A percentile compares a stretch with the other conserved stretches of the same genome.
Evolutionary conservation across 2,329 filamentous ascomycete species (phyloP).

Genomic region (Emergomyces orientalis): DNA sequence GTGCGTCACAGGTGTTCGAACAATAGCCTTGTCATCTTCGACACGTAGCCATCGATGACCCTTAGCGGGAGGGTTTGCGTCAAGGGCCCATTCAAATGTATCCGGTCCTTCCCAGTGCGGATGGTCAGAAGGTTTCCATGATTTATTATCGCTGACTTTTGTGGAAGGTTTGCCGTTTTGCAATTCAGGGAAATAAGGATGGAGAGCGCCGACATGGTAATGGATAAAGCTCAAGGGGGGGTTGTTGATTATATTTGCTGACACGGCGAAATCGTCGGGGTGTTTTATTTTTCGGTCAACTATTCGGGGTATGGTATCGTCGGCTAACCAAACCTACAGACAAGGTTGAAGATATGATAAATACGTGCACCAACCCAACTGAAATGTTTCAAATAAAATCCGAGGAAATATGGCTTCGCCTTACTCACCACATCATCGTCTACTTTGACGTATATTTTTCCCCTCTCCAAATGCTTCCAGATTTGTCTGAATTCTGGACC

Average conservation of each 20-base stretch:
- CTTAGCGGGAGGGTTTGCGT: conserved; percentile 5
- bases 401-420: neutral
- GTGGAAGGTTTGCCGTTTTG: conserved; percentile 5
- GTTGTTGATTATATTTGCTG: conserved; percentile 50
- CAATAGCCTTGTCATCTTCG: conserved; percentile 24
- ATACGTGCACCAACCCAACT: neutral
- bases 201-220: conserved; percentile 44
- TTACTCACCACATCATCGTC: conserved; percentile 37
- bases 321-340: conserved; percentile 9
- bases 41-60: conserved; percentile 42
- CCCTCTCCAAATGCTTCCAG: conserved; percentile 19
- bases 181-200: conserved; percentile 46
- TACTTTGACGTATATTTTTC: conserved; percentile 38
- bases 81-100: conserved; percentile 7
- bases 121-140: conserved; percentile 10
- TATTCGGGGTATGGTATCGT: conserved; percentile 34
- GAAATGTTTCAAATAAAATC: neutral
- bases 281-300: conserved; percentile 45
- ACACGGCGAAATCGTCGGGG: conserved; percentile 44
- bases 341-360: neutral
- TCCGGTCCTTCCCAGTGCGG: conserved; percentile 8
- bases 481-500: conserved; percentile 29
- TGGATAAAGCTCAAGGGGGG: conserved; percentile 48
- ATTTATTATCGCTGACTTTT: conserved; percentile 8
- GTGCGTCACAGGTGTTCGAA: conserved; percentile 40